Conservation (phyloP, 345 rosid species). For the Streptanthus diversifolius region DNA sequence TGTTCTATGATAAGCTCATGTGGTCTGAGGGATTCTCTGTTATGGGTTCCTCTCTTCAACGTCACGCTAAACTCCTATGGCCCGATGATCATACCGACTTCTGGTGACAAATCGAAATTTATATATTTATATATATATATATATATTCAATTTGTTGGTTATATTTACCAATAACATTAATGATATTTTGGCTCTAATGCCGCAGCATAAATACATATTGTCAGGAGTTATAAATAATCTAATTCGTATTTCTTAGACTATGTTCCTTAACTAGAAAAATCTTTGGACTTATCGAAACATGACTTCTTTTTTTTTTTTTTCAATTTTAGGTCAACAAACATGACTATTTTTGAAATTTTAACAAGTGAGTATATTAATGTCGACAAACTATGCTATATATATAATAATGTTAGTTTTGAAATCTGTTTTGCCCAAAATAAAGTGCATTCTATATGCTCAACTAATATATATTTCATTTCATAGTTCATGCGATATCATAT, state of each 20-base stretch:
- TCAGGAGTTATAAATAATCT: not conserved
- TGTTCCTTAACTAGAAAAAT: not conserved
- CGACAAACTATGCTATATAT: not conserved
- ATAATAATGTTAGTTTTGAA: not conserved
- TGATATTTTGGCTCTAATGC: not conserved
- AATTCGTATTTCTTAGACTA: not conserved
- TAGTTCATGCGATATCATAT: not conserved
- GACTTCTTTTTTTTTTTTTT: too few species aligned
- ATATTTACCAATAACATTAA: not conserved
- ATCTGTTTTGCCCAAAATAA: not conserved
- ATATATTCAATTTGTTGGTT: not conserved
- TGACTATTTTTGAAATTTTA: not conserved
- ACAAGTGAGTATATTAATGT: not conserved
- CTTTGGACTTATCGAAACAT: not conserved
- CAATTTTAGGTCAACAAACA: not conserved
- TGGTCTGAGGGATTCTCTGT: conserved; percentile 85
- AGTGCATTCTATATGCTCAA: not conserved
- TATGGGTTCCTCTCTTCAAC: conserved; percentile 50
- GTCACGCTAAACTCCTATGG: conserved; percentile 68
- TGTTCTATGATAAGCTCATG: conserved; percentile 64
- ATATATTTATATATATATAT: too few species aligned
- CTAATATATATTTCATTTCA: not conserved
- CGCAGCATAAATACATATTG: not conserved
- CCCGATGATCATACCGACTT: conserved; percentile 51
- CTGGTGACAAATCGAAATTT: conserved; percentile 44